A percentile compares a stretch with the other conserved stretches of the same genome.
phyloP scores from a whole-genome alignment of 2,329 filamentous ascomycete genomes.

The Fusarium annulatum region DNA sequence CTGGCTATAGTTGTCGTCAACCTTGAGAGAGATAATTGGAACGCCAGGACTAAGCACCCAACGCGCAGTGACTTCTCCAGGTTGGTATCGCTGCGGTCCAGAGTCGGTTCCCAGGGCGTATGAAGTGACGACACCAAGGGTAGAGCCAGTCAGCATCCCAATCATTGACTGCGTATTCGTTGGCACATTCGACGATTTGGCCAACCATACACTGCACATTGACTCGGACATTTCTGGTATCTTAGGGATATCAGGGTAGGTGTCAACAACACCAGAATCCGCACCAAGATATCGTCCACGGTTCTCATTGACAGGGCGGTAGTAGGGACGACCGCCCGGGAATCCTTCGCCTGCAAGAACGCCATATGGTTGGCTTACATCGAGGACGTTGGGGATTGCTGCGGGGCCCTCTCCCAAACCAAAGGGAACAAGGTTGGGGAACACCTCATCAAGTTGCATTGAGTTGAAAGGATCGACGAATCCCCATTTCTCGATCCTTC shows the following conservation, averaged over 20 bases:
- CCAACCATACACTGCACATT: slow-evolving; percentile 87
- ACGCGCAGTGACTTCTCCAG: slow-evolving; percentile 84
- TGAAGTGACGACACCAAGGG: slow-evolving; percentile 82
- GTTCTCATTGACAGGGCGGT: slow-evolving; percentile 78
- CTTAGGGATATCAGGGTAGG: slow-evolving; percentile 79
- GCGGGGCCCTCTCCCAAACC: slow-evolving; percentile 83
- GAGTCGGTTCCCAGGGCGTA: slow-evolving; percentile 76
- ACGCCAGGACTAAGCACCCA: slow-evolving; percentile 95
- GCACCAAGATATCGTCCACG: slow-evolving; percentile 78
- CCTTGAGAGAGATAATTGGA: slow-evolving; percentile 83
- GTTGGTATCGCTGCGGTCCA: slow-evolving; percentile 70
- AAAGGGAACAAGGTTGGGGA: slow-evolving; percentile 78
- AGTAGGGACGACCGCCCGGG: slow-evolving; percentile 84
- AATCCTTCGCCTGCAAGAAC: slow-evolving; percentile 88
- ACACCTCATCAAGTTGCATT: slow-evolving; percentile 81
- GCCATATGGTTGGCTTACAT: slow-evolving; percentile 87
- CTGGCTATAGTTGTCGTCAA: slow-evolving; percentile 84
- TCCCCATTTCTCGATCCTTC: slow-evolving; percentile 85
- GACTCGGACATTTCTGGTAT: slow-evolving; percentile 77
- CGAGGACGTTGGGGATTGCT: slow-evolving; percentile 86
- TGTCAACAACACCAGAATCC: slow-evolving; percentile 69
- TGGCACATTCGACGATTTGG: slow-evolving; percentile 80
- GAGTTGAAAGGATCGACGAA: slow-evolving; percentile 79
- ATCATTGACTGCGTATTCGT: slow-evolving; percentile 79
- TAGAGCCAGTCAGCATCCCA: slow-evolving; percentile 85